Base-by-base conservation (phyloP, 176 grass and related monocot genomes). In the Aegilops tauschii region DNA sequence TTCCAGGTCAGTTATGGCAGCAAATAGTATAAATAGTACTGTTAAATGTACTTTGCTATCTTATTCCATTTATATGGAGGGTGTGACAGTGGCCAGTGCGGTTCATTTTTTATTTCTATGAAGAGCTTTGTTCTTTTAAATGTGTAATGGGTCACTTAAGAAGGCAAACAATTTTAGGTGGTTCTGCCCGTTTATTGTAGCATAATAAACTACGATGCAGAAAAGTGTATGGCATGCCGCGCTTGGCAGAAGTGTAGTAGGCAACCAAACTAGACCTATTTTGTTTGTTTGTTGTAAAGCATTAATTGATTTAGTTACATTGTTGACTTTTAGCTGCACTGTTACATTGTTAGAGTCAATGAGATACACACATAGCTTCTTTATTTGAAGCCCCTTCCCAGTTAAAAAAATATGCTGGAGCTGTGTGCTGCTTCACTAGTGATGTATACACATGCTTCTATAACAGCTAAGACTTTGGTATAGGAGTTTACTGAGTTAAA, bases 1-100 rank as follows among this genome's bases (percentile, higher is more conserved):
- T 76, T 90, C 58, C 84, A 87, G 89, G 89, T 90, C 25, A 58
- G 67, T 34, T 42, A 36, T 59, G 30, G 21, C 45, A 50, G 28
- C 34, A 28, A 42, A 10, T 28, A 20, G 27, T 21, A 69, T 13
- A 30, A 20, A 69, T 82, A 28, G 5, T 66, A 39, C 28, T 69
- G 30, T 69, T 52, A 82, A 52, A 5, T 66, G 42, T 81, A 16
- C 18, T 28, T 83, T 73, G 8, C 67, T 50, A 29, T 73, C 8
- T 37, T 61, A 73, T 73, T 56, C 50, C 32, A 31, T 79, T 79
- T 61, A 20, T 65, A 29, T 49, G 62, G 16, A 79, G 34, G 35
- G 20, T 37, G 20, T 69, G 64, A 27, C 31, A 73, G 20, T 83
- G 32, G 21, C 3, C 35, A 59, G 50, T 61, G 39, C 40, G 64